Evolutionary conservation across 1,139 yeast genomes (phyloP), one percentile per base, ranked within the genome.

Genomic region (Martiniozyma asiatica): DNA sequence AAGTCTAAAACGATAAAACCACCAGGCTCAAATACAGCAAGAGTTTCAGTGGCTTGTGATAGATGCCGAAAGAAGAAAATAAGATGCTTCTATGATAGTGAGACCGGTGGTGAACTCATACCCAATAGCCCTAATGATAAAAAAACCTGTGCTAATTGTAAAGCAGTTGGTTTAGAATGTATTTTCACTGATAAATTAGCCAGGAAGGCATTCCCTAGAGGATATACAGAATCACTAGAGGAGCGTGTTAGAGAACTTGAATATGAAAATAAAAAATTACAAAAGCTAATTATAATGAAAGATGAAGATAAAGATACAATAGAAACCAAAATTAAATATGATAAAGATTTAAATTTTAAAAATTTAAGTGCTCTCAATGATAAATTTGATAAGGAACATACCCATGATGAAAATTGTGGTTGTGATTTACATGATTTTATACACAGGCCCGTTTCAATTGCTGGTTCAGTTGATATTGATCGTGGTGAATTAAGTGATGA

Each of bases 1-100:
- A 47, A 47, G 30, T 39, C 50, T 1, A 75, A 73, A 43, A 72
- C 75, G 33, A 76, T 76, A 31, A 68, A 67, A 45, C 65, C 77
- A 4, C 79, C 78, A 2, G 82, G 82, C 2, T 55, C 72, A 13
- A 58, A 60, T 22, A 54, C 60, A 1, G 68, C 68, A 34, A 55
- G 85, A 36, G 72, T 74, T 13, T 85, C 92, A 0, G 94, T 81
- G 45, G 93, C 94, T 0, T 82, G 94, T 53, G 94, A 82, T 48
- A 53, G 94, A 32, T 81, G 94, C 47, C 59, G 94, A 31, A 79
- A 85, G 27, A 81, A 81, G 50, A 81, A 81, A 56, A 72, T 76
- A 22, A 66, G 73, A 36, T 76, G 85, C 55, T 49, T 46, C 24
- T 49, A 49, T 26, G 82, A 75, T 42, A 81, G 81, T n/a, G n/a